Evolutionary conservation across 2,329 filamentous ascomycete genomes (phyloP).

Genomic region (Penicillium corylophilum): DNA sequence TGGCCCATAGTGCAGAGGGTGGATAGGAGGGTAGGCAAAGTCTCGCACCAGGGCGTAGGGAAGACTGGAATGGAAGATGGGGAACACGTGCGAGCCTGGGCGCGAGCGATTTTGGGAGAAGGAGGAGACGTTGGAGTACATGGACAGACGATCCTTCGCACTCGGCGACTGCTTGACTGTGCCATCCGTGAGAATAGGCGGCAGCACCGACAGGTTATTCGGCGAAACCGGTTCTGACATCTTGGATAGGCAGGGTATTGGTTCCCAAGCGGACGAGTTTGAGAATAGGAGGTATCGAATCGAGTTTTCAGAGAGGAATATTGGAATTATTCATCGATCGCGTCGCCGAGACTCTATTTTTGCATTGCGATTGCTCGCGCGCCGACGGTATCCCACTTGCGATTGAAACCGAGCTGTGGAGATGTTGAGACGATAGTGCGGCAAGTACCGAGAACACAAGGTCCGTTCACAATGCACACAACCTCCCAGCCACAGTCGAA

Average conservation of each 20-base stretch:
- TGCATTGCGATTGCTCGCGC: slow-evolving; percentile 33
- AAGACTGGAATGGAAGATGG: slow-evolving; percentile 79
- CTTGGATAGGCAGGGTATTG: slow-evolving; percentile 28
- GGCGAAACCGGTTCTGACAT: slow-evolving; percentile 36
- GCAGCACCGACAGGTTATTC: slow-evolving; percentile 34
- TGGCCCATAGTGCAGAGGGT: slow-evolving; percentile 94
- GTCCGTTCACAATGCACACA: background rate
- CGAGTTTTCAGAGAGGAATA: slow-evolving; percentile 19
- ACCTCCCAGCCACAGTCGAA: background rate
- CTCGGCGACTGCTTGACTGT: slow-evolving; percentile 68
- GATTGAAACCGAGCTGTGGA: slow-evolving; percentile 8
- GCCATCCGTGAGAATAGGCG: slow-evolving; percentile 53
- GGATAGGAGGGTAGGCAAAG: slow-evolving; percentile 81
- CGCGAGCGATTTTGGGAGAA: slow-evolving; percentile 63
- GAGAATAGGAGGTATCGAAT: slow-evolving; percentile 18
- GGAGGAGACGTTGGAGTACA: slow-evolving; percentile 72
- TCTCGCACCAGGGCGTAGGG: slow-evolving; percentile 89
- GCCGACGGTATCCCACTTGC: slow-evolving; percentile 21
- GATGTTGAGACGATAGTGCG: background rate
- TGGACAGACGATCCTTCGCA: slow-evolving; percentile 77
- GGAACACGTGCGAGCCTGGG: slow-evolving; percentile 77
- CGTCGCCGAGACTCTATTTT: slow-evolving; percentile 31
- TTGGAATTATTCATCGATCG: slow-evolving; percentile 24
- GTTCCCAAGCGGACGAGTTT: slow-evolving; percentile 11
- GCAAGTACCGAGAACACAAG: slow-evolving; percentile 1